Conservation (phyloP, 768 basidiomycete species). For the Calocybe cyanea region DNA sequence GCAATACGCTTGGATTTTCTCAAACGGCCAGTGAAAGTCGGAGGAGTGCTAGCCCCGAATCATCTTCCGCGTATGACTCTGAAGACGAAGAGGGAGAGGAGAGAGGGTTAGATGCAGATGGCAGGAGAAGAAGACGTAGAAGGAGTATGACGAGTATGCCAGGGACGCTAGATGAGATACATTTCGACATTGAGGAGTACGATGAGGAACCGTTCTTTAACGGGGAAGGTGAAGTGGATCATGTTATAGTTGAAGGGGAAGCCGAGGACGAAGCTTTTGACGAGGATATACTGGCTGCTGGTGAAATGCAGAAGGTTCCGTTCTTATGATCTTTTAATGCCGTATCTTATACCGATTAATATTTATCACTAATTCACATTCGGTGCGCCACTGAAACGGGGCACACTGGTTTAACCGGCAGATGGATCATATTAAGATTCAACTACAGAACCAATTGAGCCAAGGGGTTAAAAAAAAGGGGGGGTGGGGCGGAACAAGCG, state of each 20-base stretch:
- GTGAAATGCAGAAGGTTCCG: conserved; percentile 79
- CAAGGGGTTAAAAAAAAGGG: too few species aligned
- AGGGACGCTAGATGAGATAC: conserved; percentile 67
- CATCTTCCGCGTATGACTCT: conserved; percentile 53
- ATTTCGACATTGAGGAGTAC: conserved; percentile 47
- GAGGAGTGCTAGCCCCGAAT: conserved; percentile 51
- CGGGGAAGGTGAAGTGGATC: conserved; percentile 30
- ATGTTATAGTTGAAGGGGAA: conserved; percentile 50
- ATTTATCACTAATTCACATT: background rate
- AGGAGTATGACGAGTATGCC: conserved; percentile 84
- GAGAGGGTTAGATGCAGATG: conserved; percentile 33
- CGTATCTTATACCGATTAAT: background rate
- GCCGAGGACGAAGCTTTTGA: conserved; percentile 74
- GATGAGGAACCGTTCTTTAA: conserved; percentile 30
- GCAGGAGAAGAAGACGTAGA: conserved; percentile 42
- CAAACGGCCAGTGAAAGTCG: conserved; percentile 34
- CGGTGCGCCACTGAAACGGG: background rate
- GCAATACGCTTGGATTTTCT: conserved; percentile 52
- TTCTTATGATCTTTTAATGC: conserved; percentile 41
- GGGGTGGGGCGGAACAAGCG: too few species aligned
- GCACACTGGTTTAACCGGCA: background rate
- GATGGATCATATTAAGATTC: too few species aligned
- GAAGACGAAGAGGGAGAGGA: conserved; percentile 49
- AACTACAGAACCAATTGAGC: too few species aligned
- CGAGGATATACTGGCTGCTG: conserved; percentile 74